Evolutionary conservation across 208 protist genomes (phyloP).

Genomic region (Vickermania spadyakhi): DNA sequence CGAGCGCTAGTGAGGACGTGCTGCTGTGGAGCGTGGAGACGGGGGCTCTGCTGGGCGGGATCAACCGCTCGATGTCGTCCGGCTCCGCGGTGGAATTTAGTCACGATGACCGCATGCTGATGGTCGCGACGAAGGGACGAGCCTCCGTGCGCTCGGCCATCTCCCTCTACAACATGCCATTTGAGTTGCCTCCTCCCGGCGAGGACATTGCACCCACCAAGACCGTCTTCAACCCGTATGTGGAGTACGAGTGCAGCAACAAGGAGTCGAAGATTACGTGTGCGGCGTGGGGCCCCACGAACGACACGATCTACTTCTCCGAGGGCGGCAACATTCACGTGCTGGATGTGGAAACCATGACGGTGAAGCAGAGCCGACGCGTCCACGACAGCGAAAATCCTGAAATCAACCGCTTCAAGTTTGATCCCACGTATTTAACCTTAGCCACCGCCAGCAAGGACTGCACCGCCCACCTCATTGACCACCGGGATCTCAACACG

Average conservation of each 20-base stretch:
- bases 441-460: conserved; percentile 93
- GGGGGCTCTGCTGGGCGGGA: conserved; percentile 72
- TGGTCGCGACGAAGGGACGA: conserved; percentile 87
- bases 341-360: conserved; percentile 88
- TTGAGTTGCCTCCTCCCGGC: conserved; percentile 31
- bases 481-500: conserved; percentile 86
- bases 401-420: conserved; percentile 85
- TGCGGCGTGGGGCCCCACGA: conserved; percentile 94
- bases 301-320: conserved; percentile 93
- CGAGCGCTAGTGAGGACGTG: conserved; percentile 61
- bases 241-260: conserved; percentile 32
- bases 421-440: conserved; percentile 82
- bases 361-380: conserved; percentile 53
- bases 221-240: conserved; percentile 50
- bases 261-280: conserved; percentile 71
- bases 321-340: conserved; percentile 91
- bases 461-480: conserved; percentile 92
- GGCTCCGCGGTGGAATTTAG: conserved; percentile 69
- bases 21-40: conserved; percentile 90
- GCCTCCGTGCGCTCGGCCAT: conserved; percentile 72
- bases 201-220: conserved; percentile 53
- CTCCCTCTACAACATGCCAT: conserved; percentile 87
- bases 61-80: conserved; percentile 62
- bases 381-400: conserved; percentile 45
- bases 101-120: conserved; percentile 86